Evolutionary conservation across 352 stramenopile genomes (phyloP), one percentile per base, ranked within the genome.

Genomic region (Halophytophthora polymorphica): DNA sequence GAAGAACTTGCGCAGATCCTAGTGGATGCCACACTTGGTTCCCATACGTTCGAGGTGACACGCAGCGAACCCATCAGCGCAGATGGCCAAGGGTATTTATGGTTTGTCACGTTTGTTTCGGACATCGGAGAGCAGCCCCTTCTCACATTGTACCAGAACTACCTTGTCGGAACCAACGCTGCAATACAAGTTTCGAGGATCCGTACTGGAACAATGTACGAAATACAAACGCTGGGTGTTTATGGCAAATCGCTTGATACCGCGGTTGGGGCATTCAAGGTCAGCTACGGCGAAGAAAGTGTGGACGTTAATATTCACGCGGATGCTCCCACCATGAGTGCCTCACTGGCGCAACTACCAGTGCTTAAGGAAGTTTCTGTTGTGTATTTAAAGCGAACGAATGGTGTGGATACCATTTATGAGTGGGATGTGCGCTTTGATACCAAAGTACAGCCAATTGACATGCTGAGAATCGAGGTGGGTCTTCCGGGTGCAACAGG

Each of bases 381-480:
- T n/a, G 33, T 46, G 18, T 14, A 37, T n/a, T 31, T 11, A 18
- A 43, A 19, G 14, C 50, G 23, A 7, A 41, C 43, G 3, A 19
- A 40, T 19, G 43, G 28, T 1, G 33, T 35, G 1, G 54, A 36
- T 40, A 55, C 41, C 2, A 7, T 58, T 14, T 53, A 64, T 45
- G 38, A 64, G 21, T 71, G 53, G 51, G 48, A 62, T 23, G 52
- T 71, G 12, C 55, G n/a, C 10, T 67, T 66, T 34, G 42, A 48
- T 15, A 53, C 50, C 1, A 45, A 37, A 29, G 12, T 31, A 2
- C 36, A 46, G 23, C 46, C 55, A 21, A 54, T 53, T 31, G 12
- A 11, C 19, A 31, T 60, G 14, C 15, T 69, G 1, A 35, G 45
- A 49, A 41, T 61, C 8, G 17, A 25, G 2, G 34, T 66, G 21